Evolutionary conservation across 2,329 filamentous ascomycete species (phyloP), one percentile per base, ranked within the genome.

Genomic region (Neoscytalidium dimidiatum): DNA sequence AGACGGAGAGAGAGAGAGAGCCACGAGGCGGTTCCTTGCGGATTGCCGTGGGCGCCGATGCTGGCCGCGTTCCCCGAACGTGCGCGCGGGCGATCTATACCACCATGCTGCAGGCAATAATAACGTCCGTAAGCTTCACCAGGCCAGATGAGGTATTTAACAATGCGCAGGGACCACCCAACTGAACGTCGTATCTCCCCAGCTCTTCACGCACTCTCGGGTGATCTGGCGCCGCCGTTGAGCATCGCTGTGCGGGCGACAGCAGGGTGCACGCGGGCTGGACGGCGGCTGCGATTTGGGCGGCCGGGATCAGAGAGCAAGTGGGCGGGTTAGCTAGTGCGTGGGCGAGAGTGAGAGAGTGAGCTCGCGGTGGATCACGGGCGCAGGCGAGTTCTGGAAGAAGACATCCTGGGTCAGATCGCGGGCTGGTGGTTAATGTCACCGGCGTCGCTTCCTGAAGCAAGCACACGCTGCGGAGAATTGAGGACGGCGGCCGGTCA

Each of bases 111-210:
- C 56, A 46, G 56, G 38, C 38, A 60, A 44, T 29, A 26, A 9
- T 60, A 60, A 60, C 56, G 56, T 46, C 56, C 56, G 56, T 60
- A 60, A 60, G 56, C 56, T 60, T 46, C 56, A 60, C 35, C 26
- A 46, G 38, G n/a, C 56, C 56, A 41, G 56, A 60, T 60, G 56
- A 44, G 56, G 56, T 60, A 46, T 60, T 60, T 60, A 60, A 29
- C 26, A 3, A 26, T 23, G 38, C 56, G 38, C 56, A 46, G 56
- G 53, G 53, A 57, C 53, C 53, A 44, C 35, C 53, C n/a, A 14
- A 8, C 53, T 57, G 52, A 35, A 43, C 52, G 52, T 56, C 52
- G 52, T n/a, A 26, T 35, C 51, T 41, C 38, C 56, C 26, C 38
- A 31, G 56, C 38, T 31, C 53, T 52, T 33, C 29, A 28, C 48